Evolutionary conservation across 495 filamentous ascomycete genomes (phyloP).

Genomic region (Aspergillus saccharolyticus): DNA sequence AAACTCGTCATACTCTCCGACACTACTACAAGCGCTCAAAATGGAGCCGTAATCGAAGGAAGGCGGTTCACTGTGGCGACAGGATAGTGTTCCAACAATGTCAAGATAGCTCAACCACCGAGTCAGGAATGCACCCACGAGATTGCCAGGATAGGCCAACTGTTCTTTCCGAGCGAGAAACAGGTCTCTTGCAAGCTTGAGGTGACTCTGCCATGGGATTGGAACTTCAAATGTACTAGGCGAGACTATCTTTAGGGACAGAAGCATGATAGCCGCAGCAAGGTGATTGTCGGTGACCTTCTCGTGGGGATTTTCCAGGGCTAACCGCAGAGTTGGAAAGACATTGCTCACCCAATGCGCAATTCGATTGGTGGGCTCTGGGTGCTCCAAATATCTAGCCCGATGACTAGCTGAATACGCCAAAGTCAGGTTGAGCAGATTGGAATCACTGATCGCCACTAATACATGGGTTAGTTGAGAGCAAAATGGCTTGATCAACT

Average conservation of each 20-base stretch:
- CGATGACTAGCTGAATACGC: conserved; percentile 81
- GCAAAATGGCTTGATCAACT: not conserved
- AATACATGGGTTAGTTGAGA: conserved; percentile 10
- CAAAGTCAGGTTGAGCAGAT: conserved; percentile 71
- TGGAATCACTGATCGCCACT: conserved; percentile 64
- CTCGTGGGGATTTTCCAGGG: conserved; percentile 51
- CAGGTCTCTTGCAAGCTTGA: conserved; percentile 70
- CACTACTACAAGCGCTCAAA: conserved; percentile 37
- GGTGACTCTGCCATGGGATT: conserved; percentile 70
- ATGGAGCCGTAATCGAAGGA: conserved; percentile 53
- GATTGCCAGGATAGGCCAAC: conserved; percentile 51
- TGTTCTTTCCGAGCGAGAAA: conserved; percentile 61
- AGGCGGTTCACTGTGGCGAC: conserved; percentile 56
- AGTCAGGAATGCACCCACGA: conserved; percentile 71
- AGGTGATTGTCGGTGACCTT: conserved; percentile 70
- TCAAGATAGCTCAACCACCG: conserved; percentile 88
- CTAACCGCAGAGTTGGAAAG: conserved; percentile 65
- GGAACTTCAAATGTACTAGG: conserved; percentile 74
- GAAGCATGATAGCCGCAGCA: conserved; percentile 81
- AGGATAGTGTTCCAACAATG: conserved; percentile 70
- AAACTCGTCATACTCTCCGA: conserved; percentile 48
- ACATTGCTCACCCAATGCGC: conserved; percentile 74
- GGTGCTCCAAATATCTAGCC: conserved; percentile 67
- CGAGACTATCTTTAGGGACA: conserved; percentile 80
- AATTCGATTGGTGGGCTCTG: conserved; percentile 73